phyloP scores from a whole-genome alignment of 345 rosid genomes.

The Rhodamnia rubescens region DNA sequence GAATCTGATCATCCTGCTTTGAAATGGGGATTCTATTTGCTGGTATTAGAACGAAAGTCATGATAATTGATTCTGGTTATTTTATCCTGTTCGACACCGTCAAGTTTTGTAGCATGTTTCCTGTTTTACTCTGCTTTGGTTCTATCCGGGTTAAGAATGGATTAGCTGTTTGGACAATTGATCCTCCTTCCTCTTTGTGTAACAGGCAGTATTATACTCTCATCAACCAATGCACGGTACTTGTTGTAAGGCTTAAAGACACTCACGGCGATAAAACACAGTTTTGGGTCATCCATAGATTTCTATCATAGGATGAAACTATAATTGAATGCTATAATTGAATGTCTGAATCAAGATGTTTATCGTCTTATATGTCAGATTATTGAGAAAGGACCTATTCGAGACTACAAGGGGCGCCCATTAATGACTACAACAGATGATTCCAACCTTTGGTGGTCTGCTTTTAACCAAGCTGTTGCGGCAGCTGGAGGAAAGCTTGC shows the following conservation, averaged over 20 bases:
- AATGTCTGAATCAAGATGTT: not conserved
- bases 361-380: constrained; percentile 20
- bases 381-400: constrained; percentile 42
- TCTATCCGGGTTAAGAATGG: not conserved
- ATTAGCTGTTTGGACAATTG: not conserved
- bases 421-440: constrained; percentile 54
- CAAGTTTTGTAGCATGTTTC: not conserved
- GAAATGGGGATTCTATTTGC: not conserved
- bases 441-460: constrained; percentile 87
- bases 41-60: no score
- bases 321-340: not conserved
- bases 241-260: not conserved
- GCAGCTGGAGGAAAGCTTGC: constrained; percentile 73
- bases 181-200: not conserved
- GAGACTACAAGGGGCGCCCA: constrained; percentile 50
- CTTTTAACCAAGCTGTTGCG: constrained; percentile 56
- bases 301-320: not conserved
- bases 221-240: not conserved
- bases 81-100: not conserved
- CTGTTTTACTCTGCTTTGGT: not conserved
- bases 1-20: not conserved
- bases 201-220: not conserved
- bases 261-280: not conserved
- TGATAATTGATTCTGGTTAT: not conserved
- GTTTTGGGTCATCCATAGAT: not conserved